Evolutionary conservation across 2,329 filamentous ascomycete genomes (phyloP), one percentile per base, ranked within the genome.

Genomic region (Colletotrichum spinosum): DNA sequence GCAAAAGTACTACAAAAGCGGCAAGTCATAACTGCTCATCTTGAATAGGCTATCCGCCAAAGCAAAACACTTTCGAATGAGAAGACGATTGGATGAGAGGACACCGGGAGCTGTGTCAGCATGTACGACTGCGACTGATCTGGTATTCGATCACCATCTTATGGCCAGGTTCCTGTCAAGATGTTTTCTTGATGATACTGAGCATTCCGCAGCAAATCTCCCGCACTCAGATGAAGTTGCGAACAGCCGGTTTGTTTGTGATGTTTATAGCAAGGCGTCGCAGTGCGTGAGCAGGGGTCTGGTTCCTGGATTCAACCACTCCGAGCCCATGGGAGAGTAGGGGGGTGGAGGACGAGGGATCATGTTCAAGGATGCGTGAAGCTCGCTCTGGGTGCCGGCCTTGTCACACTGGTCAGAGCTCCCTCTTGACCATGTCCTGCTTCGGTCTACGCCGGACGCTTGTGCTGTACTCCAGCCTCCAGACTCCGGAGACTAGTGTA

Each of bases 281-380:
- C 11, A 58, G 60, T 54, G 64, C 64, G 50, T 13, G 54, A 50
- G 55, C 64, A 67, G 60, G 64, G 64, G 51, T 67, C 10, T 33
- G 38, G 15, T 45, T 51, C 34, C 37, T 67, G 44, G 60, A 37
- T 25, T 63, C 39, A 41, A 59, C 49, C 42, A 59, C 52, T 52
- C 58, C 42, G n/a, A 53, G 58, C 50, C 45, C 42, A 25, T 25
- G 15, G 44, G 45, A 34, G 41, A 48, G 42, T n/a, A 45, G 41
- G 41, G 42, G 50, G 52, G 35, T 49, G 44, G 55, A 41, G 13
- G 25, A 44, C 45, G 13, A 15, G 39, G 57, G 45, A 25, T 15
- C 25, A 25, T 25, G 25, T 25, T 25, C 25, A 35, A 33, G 50
- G 50, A 35, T 37, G 50, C 50, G 54, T 42, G 37, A 7, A 42